A percentile compares a stretch with the other conserved stretches of the same genome.
These are phyloP conservation scores for Hypoxylon crocopeplum DNA, from an alignment of 495 filamentous ascomycete genomes.

Conservation along the genomic window DNA sequence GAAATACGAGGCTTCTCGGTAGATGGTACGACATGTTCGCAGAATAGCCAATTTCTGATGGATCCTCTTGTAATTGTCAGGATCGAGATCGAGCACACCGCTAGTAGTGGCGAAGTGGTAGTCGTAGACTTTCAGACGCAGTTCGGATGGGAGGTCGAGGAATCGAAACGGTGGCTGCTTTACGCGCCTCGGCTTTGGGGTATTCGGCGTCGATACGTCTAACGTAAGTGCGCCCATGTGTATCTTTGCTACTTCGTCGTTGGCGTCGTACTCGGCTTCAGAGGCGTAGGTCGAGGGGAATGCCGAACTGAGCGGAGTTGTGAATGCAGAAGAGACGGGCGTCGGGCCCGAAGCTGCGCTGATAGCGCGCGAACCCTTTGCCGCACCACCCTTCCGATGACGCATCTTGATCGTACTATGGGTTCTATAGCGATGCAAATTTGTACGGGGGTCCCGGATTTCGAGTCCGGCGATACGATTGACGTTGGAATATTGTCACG, in stretches of 20 bases:
- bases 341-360: conserved; percentile 32
- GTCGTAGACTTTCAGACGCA: conserved; percentile 74
- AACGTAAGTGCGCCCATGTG: conserved; percentile 45
- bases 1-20: conserved; percentile 72
- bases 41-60: conserved; percentile 65
- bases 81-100: conserved; percentile 73
- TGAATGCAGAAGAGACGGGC: conserved; percentile 42
- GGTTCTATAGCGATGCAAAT: conserved; percentile 1
- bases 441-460: conserved; percentile 1
- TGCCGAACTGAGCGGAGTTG: conserved; percentile 48
- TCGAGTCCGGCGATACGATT: conserved; percentile 1
- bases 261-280: conserved; percentile 49
- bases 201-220: conserved; percentile 21
- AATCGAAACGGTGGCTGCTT: conserved; percentile 67
- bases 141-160: conserved; percentile 77
- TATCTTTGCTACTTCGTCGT: conserved; percentile 39
- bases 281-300: conserved; percentile 53
- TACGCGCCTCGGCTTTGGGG: conserved; percentile 25
- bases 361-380: conserved; percentile 43
- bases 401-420: conserved; percentile 41
- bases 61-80: conserved; percentile 65
- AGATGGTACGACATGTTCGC: conserved; percentile 66
- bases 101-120: conserved; percentile 61
- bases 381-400: conserved; percentile 32
- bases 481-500: conserved; percentile 18